A percentile compares a stretch with the other conserved stretches of the same genome.
Conservation (phyloP, 2,329 filamentous ascomycete genomes). For the Nectriaceae sp. region DNA sequence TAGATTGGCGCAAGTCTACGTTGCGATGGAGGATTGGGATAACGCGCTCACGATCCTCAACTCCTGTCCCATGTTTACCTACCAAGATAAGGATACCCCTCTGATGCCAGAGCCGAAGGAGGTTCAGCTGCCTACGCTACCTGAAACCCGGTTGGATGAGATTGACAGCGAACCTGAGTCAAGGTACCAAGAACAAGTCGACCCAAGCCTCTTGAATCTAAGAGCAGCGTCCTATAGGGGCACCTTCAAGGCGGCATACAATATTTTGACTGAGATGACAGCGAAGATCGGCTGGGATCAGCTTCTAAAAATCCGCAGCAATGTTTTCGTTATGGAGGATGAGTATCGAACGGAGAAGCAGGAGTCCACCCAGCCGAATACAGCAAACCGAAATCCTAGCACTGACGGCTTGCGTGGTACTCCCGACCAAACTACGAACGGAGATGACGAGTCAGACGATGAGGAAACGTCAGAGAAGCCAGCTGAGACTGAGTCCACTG, state of each 20-base stretch:
- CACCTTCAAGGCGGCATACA: slow-evolving; percentile 94
- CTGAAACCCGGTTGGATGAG: slow-evolving; percentile 90
- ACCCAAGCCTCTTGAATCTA: slow-evolving; percentile 81
- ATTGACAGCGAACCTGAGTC: slow-evolving; percentile 90
- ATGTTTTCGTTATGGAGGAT: slow-evolving; percentile 99
- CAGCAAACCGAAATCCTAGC: slow-evolving; percentile 71
- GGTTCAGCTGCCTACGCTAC: slow-evolving; percentile 81
- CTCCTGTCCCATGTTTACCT: slow-evolving; percentile 99
- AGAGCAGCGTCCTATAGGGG: slow-evolving; percentile 90
- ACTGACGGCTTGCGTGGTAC: slow-evolving; percentile 75
- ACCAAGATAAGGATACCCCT: slow-evolving; percentile 96
- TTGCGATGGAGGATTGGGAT: slow-evolving; percentile 94
- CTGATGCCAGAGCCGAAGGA: slow-evolving; percentile 91
- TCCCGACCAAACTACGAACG: slow-evolving; percentile 59
- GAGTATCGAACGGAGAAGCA: slow-evolving; percentile 92
- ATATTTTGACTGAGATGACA: slow-evolving; percentile 91
- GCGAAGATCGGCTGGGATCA: slow-evolving; percentile 98
- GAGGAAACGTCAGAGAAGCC: slow-evolving; percentile 37
- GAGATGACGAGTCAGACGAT: slow-evolving; percentile 40
- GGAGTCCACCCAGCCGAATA: slow-evolving; percentile 50
- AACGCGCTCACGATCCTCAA: slow-evolving; percentile 93
- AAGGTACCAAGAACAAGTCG: slow-evolving; percentile 80
- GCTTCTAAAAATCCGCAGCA: slow-evolving; percentile 88
- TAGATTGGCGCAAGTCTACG: slow-evolving; percentile 88
- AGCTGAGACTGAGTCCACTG: slow-evolving; percentile 26